These are phyloP conservation scores for Microdochium paspali DNA, from an alignment of 2,329 filamentous ascomycete genomes.

Conservation along the genomic window DNA sequence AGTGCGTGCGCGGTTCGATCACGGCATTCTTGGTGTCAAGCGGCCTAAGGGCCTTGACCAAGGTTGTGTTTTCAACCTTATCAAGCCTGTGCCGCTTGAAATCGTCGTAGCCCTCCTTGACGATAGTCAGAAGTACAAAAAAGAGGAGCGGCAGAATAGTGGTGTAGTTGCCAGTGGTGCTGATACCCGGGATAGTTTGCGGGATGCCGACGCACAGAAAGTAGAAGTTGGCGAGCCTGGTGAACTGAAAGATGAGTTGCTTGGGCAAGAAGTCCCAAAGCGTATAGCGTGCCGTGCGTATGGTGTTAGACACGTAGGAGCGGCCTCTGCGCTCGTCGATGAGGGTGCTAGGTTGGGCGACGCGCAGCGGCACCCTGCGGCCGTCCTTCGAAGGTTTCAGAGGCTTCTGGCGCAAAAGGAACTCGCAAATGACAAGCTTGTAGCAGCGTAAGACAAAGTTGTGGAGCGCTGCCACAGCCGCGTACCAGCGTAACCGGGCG, in stretches of 20 bases:
- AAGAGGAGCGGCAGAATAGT: slow-evolving; percentile 65
- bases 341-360: slow-evolving; percentile 28
- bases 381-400: slow-evolving; percentile 67
- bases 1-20: not conserved
- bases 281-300: slow-evolving; percentile 77
- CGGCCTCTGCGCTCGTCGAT: slow-evolving; percentile 40
- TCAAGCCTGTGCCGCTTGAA: slow-evolving; percentile 71
- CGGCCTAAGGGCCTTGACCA: slow-evolving; percentile 32
- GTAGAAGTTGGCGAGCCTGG: slow-evolving; percentile 78
- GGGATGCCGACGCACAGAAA: slow-evolving; percentile 77
- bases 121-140: slow-evolving; percentile 71
- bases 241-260: slow-evolving; percentile 78
- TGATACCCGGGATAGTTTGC: slow-evolving; percentile 70
- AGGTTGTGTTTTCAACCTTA: slow-evolving; percentile 64
- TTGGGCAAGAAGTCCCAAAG: slow-evolving; percentile 78
- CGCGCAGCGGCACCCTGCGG: slow-evolving; percentile 32
- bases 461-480: slow-evolving; percentile 8
- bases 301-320: slow-evolving; percentile 48
- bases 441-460: slow-evolving; percentile 17
- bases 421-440: slow-evolving; percentile 30
- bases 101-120: slow-evolving; percentile 83
- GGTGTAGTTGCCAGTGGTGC: slow-evolving; percentile 66
- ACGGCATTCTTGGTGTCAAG: slow-evolving; percentile 5
- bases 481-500: slow-evolving; percentile 8
- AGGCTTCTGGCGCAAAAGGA: slow-evolving; percentile 54